phyloP scores from a whole-genome alignment of 1,139 yeast genomes.

The Schizosaccharomyces versatilis region DNA sequence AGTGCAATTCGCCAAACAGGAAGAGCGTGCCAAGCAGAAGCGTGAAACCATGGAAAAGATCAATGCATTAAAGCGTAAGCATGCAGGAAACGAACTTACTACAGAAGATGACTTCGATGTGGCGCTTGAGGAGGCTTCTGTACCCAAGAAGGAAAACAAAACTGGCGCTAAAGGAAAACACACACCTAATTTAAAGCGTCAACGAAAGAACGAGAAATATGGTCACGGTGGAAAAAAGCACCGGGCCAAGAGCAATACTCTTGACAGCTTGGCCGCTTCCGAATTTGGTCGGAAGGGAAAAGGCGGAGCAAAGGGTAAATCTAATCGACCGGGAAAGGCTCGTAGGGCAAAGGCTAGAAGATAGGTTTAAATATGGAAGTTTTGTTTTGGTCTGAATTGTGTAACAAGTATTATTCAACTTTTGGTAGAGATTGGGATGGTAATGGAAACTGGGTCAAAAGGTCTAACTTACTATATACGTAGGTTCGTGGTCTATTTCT shows the following conservation, averaged over 20 bases:
- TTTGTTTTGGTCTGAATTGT: too few relatives aligned
- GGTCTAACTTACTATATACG: too few relatives aligned
- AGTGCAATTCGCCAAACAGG: conserved; percentile 82
- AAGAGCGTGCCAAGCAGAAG: conserved; percentile 87
- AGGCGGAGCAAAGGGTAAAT: neutral
- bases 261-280: conserved; percentile 25
- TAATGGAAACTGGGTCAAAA: too few relatives aligned
- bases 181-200: conserved; percentile 36
- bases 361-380: neutral
- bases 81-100: conserved; percentile 53
- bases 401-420: too few relatives aligned
- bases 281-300: neutral
- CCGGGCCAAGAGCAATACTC: conserved; percentile 49
- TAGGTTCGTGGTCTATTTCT: too few relatives aligned
- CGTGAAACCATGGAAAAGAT: conserved; percentile 75
- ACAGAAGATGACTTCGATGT: conserved; percentile 28
- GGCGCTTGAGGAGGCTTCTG: conserved; percentile 80
- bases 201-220: conserved; percentile 47
- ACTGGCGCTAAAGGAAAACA: conserved; percentile 18
- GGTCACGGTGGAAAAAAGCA: conserved; percentile 63
- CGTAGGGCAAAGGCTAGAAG: neutral
- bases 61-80: conserved; percentile 53
- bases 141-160: conserved; percentile 24
- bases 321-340: neutral
- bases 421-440: too few relatives aligned